Base-by-base conservation (phyloP, 192 early-diverging fungal genomes). In the Linnemannia elongata region DNA sequence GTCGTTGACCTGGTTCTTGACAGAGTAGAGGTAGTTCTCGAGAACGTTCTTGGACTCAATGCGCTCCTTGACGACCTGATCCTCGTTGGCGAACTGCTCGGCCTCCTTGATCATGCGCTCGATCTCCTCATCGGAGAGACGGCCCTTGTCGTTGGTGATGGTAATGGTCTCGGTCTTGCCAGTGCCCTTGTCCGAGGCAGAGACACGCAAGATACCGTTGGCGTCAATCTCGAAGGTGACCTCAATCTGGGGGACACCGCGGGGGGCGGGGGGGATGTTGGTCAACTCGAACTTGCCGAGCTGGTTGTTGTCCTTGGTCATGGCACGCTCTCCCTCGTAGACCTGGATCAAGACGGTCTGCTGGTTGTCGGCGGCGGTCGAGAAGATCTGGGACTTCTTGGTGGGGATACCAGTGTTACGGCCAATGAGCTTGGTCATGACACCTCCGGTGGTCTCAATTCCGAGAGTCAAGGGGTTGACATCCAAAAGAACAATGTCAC, bases 371-470 rank as follows among this genome's bases (percentile, higher is more conserved):
- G 94, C 96, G 79, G 97, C 97, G 69, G 98, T 98, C 72, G 97
- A 97, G 95, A 98, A 98, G 89, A 98, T 98, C 91, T 99, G 97
- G 78, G 97, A 96, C 94, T 98, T 98, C 94, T 98, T 99, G 91
- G 97, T 96, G 73, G 98, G 98, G 77, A 99, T 94, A 86, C 93
- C 93, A 80, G 95, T 97, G 94, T 98, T 98, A 88, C 97, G 96
- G 79, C 94, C 89, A 89, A 99, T 98, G 52, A 98, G 92, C 90
- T 96, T 97, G 91, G 97, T 95, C 97, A 98, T 99, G 80, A 97
- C 95, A 82, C 97, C 97, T 83, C 98, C 97, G 36, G 97, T 97
- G 90, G 98, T 99, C 91, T 99, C 98, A 81, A 99, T 98, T 91
- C 97, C 98, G 82, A 98, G 96, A 66, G 97, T 97, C 88, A 99